Conservation (phyloP, 495 filamentous ascomycete species). For the Talaromyces thailandensis region DNA sequence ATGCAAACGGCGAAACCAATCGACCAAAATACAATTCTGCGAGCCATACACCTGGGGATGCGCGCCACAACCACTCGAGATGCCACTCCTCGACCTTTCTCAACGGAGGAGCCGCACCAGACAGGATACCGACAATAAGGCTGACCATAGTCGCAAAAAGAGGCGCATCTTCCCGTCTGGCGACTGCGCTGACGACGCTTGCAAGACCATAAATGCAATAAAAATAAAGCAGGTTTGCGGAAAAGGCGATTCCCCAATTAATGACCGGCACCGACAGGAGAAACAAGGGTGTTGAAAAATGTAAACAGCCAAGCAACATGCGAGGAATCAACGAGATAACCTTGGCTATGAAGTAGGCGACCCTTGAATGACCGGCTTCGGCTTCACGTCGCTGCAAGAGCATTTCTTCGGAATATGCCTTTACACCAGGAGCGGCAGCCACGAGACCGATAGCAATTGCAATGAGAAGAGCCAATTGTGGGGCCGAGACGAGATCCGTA, state of each 20-base stretch:
- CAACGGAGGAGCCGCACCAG: conserved; percentile 41
- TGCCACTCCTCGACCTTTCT: conserved; percentile 40
- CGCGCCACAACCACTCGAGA: conserved; percentile 46
- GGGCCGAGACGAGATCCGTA: conserved; percentile 35
- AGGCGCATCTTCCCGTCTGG: conserved; percentile 37
- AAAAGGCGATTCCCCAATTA: conserved; percentile 29
- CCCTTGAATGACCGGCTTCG: conserved; percentile 41
- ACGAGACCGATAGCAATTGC: conserved; percentile 46
- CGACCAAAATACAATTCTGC: conserved; percentile 45
- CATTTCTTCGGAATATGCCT: conserved; percentile 50
- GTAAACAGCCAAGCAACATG: conserved; percentile 40
- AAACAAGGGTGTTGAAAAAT: conserved; percentile 45
- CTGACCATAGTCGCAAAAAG: conserved; percentile 37
- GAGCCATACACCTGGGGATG: conserved; percentile 46
- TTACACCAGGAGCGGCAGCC: conserved; percentile 42
- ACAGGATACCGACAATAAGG: conserved; percentile 39
- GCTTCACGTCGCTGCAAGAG: conserved; percentile 31
- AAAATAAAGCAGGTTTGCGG: conserved; percentile 44
- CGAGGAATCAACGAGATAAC: conserved; percentile 35
- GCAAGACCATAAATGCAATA: conserved; percentile 51
- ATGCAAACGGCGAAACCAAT: conserved; percentile 33
- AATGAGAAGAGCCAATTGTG: conserved; percentile 39
- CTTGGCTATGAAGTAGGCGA: conserved; percentile 51
- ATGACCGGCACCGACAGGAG: conserved; percentile 42
- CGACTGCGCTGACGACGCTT: conserved; percentile 38